Evolutionary conservation across 768 basidiomycete species (phyloP), one percentile per base, ranked within the genome.

Genomic region (Lactarius sp.): DNA sequence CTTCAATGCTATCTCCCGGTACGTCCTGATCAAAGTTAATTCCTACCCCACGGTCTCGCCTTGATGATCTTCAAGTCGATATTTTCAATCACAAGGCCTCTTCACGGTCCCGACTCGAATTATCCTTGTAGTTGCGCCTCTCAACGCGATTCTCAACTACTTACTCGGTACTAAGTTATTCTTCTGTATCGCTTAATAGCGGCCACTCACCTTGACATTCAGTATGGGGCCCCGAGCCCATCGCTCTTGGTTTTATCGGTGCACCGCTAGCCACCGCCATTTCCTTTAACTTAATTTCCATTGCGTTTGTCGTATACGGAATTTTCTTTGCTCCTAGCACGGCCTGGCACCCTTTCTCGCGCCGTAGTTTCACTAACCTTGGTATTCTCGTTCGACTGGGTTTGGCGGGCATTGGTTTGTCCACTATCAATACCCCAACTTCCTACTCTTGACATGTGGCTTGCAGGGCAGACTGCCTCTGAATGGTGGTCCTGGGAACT

Each of bases 401-500:
- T 0, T 69, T 95, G 4, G 90, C 90, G 10, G 94, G 96, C 10
- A 84, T 92, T 22, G 88, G 86, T 80, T 59, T 53, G 80, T 72
- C 34, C 27, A 18, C 13, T 50, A 18, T 58, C 36, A 36, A 49
- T 3, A n/a, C 20, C 8, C 18, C 27, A 59, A 52, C 42, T 39
- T 47, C 54, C 27, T 44, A 46, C 22, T 41, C 33, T 41, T 64
- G 52, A 64, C 39, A 53, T 27, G 34, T 47, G 39, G 27, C 34
- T 13, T 34, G 47, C 65, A 80, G 85, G 85, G 0, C 92, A 94
- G 73, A 87, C 84, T 4, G 92, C 91, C 1, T 86, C 85, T 4
- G 96, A 97, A 74, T 98, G 95, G 96, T 98, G 95, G 94, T 87
- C 89, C 44, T 96, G 96, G 96, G 94, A 97, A 75, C 80, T 93